These are phyloP conservation scores for Fusarium transvaalense DNA, from an alignment of 2,329 filamentous ascomycete species.

Conservation along the genomic window DNA sequence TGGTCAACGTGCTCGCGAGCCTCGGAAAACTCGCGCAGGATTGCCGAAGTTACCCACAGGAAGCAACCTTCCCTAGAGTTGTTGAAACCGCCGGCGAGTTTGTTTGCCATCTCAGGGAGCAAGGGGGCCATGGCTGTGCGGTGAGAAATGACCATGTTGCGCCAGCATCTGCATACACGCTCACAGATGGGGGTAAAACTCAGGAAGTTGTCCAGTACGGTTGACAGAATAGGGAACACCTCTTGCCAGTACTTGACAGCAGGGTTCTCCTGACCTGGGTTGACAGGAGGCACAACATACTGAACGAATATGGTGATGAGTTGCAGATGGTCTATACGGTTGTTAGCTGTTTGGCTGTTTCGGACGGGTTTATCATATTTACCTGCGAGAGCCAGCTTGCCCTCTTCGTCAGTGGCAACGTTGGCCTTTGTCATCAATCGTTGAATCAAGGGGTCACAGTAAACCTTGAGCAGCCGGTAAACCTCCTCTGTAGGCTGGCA, in stretches of 20 bases:
- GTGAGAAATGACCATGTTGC: constrained; percentile 97
- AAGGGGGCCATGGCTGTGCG: constrained; percentile 88
- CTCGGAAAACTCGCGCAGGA: constrained; percentile 94
- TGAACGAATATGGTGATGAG: constrained; percentile 93
- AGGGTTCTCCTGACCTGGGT: constrained; percentile 80
- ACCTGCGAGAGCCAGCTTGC: constrained; percentile 88
- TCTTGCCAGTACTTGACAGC: constrained; percentile 97
- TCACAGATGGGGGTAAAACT: constrained; percentile 90
- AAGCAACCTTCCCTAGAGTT: constrained; percentile 93
- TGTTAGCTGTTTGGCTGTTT: constrained; percentile 33
- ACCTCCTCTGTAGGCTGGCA: constrained; percentile 84
- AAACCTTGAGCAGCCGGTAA: constrained; percentile 88
- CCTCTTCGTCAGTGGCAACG: constrained; percentile 82
- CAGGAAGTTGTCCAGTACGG: constrained; percentile 89
- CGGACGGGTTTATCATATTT: constrained; percentile 48
- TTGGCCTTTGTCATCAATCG: constrained; percentile 90
- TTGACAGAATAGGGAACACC: constrained; percentile 87
- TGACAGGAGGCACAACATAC: constrained; percentile 78
- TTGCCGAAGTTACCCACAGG: constrained; percentile 97
- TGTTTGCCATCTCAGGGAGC: constrained; percentile 86
- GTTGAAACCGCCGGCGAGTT: constrained; percentile 86
- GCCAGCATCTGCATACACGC: constrained; percentile 93
- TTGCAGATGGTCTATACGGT: constrained; percentile 81
- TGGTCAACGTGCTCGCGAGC: constrained; percentile 87
- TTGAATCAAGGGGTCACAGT: constrained; percentile 90